A percentile compares a stretch with the other conserved stretches of the same genome.
Evolutionary conservation across 1,284 basidiomycete genomes (phyloP).

Genomic region (Neotropicomus parvogracilis): DNA sequence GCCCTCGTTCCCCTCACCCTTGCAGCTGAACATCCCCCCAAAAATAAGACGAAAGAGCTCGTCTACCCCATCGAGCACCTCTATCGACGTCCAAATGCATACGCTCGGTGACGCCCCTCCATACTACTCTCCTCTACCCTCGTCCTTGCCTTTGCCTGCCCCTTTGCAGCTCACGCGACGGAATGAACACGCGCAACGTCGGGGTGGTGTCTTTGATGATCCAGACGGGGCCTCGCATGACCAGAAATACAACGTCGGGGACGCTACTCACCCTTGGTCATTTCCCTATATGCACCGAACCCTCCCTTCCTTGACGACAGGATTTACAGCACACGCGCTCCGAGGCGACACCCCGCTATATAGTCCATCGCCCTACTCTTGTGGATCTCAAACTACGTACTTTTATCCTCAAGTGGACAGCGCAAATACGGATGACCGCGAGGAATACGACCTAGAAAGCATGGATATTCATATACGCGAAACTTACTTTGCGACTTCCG

Average conservation of each 20-base stretch:
- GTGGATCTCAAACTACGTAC: not conserved
- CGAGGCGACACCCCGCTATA: not conserved
- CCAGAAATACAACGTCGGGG: not conserved
- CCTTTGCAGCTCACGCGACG: slow-evolving; percentile 12
- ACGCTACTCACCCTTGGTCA: slow-evolving; percentile 1
- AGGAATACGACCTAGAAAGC: slow-evolving; percentile 33
- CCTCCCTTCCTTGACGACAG: slow-evolving; percentile 22
- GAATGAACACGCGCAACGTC: slow-evolving; percentile 8
- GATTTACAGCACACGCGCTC: slow-evolving; percentile 8
- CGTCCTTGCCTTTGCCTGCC: slow-evolving; percentile 20
- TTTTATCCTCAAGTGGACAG: slow-evolving; percentile 11
- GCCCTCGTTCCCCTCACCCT: slow-evolving; percentile 15
- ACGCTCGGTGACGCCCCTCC: not conserved
- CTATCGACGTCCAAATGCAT: not conserved
- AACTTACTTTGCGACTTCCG: slow-evolving; percentile 48
- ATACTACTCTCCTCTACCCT: slow-evolving; percentile 16
- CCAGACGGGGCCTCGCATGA: not conserved
- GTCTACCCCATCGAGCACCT: slow-evolving; percentile 12
- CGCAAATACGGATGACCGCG: slow-evolving; percentile 19
- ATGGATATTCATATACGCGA: slow-evolving; percentile 37
- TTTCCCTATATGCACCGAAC: slow-evolving; percentile 8
- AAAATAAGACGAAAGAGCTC: slow-evolving; percentile 23
- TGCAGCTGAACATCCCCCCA: slow-evolving; percentile 15
- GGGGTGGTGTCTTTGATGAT: slow-evolving; percentile 2
- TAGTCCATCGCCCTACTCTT: slow-evolving; percentile 2